Evolutionary conservation across 208 protist genomes (phyloP).

Genomic region (Endotrypanum monterogeii): DNA sequence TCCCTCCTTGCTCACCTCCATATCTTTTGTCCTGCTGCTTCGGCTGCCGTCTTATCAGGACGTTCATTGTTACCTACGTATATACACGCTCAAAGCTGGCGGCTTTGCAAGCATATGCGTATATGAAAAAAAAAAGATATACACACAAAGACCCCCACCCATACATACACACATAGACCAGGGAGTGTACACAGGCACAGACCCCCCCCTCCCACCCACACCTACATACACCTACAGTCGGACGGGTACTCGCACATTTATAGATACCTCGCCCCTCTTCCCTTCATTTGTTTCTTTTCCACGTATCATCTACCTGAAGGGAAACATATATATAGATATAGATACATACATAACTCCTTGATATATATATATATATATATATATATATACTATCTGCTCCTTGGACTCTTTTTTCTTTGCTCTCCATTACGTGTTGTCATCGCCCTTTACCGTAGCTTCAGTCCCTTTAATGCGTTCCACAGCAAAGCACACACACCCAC

Average conservation of each 20-base stretch:
- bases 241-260: background rate
- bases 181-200: background rate
- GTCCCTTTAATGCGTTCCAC: background rate
- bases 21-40: background rate
- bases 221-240: background rate
- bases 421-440: background rate
- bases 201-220: background rate
- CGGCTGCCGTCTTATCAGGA: background rate
- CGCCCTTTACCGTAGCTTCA: background rate
- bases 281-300: background rate
- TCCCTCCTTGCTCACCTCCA: background rate
- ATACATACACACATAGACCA: background rate
- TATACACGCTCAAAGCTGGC: background rate
- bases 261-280: background rate
- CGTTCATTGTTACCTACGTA: background rate
- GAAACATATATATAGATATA: too few species aligned
- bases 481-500: background rate
- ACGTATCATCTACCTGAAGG: too few species aligned
- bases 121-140: background rate
- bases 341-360: too few species aligned
- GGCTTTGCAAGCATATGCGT: too few species aligned
- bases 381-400: background rate
- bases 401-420: background rate
- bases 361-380: too few species aligned
- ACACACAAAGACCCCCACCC: background rate